Percentiles rank a stretch among this genome's conserved stretches.
These are phyloP conservation scores for Colletotrichum sp. DNA, from an alignment of 2,329 filamentous ascomycete species.

Conservation along the genomic window DNA sequence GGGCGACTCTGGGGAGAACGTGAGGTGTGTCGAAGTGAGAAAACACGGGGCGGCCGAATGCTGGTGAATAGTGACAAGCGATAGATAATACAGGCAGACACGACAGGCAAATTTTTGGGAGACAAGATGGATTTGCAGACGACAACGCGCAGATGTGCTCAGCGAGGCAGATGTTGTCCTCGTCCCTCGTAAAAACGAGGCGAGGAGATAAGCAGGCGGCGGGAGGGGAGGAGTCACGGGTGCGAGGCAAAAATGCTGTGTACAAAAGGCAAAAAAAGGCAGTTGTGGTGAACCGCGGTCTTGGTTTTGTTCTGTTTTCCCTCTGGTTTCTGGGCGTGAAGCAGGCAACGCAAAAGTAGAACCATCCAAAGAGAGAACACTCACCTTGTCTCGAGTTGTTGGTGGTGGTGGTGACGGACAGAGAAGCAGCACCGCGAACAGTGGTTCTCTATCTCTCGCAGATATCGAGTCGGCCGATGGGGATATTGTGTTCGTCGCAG, in stretches of 20 bases:
- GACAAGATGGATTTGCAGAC: not conserved
- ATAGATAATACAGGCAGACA: conserved; percentile 9
- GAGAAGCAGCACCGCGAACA: conserved; percentile 2
- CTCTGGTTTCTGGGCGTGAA: not conserved
- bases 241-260: conserved; percentile 5
- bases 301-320: not conserved
- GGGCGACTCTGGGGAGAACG: not conserved
- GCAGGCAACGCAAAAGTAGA: not conserved
- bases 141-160: not conserved
- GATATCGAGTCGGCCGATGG: not conserved
- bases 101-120: not conserved
- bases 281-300: not conserved
- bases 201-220: not conserved
- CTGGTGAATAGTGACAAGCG: not conserved
- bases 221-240: conserved; percentile 5
- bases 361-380: conserved; percentile 5
- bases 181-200: not conserved
- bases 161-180: not conserved
- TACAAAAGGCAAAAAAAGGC: conserved; percentile 1
- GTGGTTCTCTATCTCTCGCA: conserved; percentile 1
- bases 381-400: not conserved
- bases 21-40: not conserved
- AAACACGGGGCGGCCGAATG: not conserved
- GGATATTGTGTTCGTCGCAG: not conserved
- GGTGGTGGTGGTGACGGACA: not conserved